phyloP scores from a whole-genome alignment of 2,329 filamentous ascomycete genomes.

The Fusarium continuum region DNA sequence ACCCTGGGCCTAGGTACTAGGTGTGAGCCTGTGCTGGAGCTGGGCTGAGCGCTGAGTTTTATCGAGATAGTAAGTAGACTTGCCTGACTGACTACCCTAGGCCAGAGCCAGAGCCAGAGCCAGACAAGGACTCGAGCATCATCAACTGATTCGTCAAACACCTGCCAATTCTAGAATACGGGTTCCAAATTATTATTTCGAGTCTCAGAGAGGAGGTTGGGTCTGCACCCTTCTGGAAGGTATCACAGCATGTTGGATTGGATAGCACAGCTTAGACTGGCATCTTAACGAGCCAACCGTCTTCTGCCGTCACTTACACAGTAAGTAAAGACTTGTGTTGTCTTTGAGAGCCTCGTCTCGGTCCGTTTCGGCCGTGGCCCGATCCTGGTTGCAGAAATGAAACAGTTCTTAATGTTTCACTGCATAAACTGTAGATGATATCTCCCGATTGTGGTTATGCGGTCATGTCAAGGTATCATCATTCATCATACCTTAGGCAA shows the following conservation, averaged over 20 bases:
- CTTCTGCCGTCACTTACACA: constrained; percentile 2
- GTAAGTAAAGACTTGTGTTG: background rate
- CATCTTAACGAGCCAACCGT: constrained; percentile 8
- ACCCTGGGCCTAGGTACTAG: background rate
- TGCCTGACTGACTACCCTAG: constrained; percentile 6
- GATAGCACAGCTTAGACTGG: background rate
- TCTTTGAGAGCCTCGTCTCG: constrained; percentile 28
- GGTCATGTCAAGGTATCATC: background rate
- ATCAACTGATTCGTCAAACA: background rate
- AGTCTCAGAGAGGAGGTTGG: background rate
- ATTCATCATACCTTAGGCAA: background rate
- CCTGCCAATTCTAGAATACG: background rate
- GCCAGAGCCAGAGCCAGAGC: no score
- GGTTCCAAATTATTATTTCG: background rate
- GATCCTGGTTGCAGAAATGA: constrained; percentile 21
- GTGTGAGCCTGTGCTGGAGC: background rate
- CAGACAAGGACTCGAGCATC: background rate
- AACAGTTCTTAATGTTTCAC: constrained; percentile 15
- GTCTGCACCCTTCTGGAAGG: constrained; percentile 29
- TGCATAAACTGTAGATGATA: constrained; percentile 17
- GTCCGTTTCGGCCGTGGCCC: constrained; percentile 30
- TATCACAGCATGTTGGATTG: background rate
- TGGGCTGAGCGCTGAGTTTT: constrained; percentile 23
- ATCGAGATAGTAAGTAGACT: background rate
- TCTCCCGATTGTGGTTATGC: constrained; percentile 5